Evolutionary conservation across 306 rosid genomes (phyloP), one percentile per base, ranked within the genome.

Genomic region (Corylus avellana): DNA sequence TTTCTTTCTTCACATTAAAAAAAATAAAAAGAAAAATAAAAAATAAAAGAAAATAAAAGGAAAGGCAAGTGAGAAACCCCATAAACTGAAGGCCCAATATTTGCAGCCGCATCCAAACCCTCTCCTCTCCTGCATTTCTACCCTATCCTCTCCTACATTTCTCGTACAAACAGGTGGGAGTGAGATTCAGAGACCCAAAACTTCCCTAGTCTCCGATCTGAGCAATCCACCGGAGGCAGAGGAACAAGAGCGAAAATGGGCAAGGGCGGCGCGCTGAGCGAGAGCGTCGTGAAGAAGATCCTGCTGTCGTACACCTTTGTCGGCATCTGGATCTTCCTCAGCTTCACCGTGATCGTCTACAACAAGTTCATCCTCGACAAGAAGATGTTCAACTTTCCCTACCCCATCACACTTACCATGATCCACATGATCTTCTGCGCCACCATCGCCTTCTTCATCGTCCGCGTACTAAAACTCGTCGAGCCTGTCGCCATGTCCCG

Each of bases 351-450:
- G 2, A 93, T 93, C 87, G 97, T 93, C 2, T 93, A 91, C 97
- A 93, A 93, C 97, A 93, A 93, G 77, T 93, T 85, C 93, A 93
- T 93, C 84, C 89, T 93, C 22, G 98, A 93, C 93, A 90, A 87
- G 89, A 93, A 93, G 92, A 88, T 93, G 93, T 93, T 89, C 90
- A 88, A 86, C 56, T 93, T 97, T 97, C 89, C 98, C 0, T 93
- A 79, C 74, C 98, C 98, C 0, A 91, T 93, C 53, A 91, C 98
- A 77, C 97, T 93, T 27, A 93, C 98, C 83, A 91, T 93, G 95
- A 93, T 93, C 85, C 98, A 93, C 86, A 93, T 93, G 98, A 81
- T 88, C 42, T 93, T 93, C 88, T 93, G 97, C n/a, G 88, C 98
- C 47, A 47, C 88, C 84, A 82, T 93, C 44, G 98, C 98, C 17